Evolutionary conservation across 345 rosid species (phyloP).

Genomic region (Hibiscus syriacus): DNA sequence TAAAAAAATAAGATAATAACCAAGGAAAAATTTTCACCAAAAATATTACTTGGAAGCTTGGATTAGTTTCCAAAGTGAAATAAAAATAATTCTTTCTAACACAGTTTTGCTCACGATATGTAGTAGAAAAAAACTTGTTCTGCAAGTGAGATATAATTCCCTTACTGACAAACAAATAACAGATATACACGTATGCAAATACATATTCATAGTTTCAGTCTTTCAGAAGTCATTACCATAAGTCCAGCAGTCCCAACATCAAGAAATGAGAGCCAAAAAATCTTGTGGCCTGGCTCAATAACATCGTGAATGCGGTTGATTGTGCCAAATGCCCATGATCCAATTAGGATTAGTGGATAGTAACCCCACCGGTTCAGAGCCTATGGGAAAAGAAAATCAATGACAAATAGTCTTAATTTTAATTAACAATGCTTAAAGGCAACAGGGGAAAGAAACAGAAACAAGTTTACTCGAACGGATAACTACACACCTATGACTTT

Average conservation of each 20-base stretch:
- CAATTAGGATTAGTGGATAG: constrained; percentile 89
- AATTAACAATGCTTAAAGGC: background rate
- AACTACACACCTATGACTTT: background rate
- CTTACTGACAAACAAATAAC: background rate
- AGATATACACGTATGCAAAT: background rate
- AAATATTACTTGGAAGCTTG: background rate
- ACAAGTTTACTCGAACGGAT: background rate
- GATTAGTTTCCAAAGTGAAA: background rate
- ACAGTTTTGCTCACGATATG: background rate
- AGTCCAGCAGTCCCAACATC: constrained; percentile 90
- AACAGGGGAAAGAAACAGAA: background rate
- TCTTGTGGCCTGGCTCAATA: constrained; percentile 69
- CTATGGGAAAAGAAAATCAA: constrained; percentile 26
- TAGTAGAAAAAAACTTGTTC: background rate
- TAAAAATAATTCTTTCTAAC: background rate
- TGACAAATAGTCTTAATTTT: background rate
- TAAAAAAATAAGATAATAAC: background rate
- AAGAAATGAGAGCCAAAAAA: constrained; percentile 90
- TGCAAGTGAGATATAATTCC: background rate
- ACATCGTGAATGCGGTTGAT: constrained; percentile 79
- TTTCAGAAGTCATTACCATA: constrained; percentile 52
- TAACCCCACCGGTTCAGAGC: constrained; percentile 93
- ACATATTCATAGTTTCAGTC: constrained; percentile 10
- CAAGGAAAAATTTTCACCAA: constrained; percentile 1
- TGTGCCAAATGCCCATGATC: constrained; percentile 94